Conservation (phyloP, 495 filamentous ascomycete species). For the Hapsidospora chrysogenum region DNA sequence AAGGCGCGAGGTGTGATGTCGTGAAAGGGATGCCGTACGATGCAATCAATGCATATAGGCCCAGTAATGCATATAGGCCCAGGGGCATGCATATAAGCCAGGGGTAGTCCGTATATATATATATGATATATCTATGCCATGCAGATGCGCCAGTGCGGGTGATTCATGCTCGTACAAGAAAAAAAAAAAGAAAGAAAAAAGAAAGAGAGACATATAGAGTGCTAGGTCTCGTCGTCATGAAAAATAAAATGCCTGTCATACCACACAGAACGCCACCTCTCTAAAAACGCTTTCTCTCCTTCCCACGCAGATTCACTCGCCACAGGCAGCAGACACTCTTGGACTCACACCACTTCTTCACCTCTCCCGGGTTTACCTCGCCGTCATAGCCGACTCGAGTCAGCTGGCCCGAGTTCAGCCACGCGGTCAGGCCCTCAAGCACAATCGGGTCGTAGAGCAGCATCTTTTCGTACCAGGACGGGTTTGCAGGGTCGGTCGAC, state of each 20-base stretch:
- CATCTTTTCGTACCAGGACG: constrained; percentile 80
- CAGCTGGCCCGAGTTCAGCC: constrained; percentile 64
- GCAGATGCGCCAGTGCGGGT: no score
- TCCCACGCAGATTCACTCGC: constrained; percentile 26
- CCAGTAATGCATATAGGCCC: no score
- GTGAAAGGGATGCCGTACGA: no score
- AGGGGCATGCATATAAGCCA: no score
- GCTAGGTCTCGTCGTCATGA: no score
- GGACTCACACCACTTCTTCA: constrained; percentile 78
- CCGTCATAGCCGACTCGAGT: constrained; percentile 42
- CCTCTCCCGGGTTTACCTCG: constrained; percentile 36
- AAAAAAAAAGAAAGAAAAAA: not conserved
- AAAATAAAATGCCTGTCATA: not conserved
- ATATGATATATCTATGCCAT: no score
- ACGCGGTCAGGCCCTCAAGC: constrained; percentile 68
- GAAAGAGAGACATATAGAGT: not conserved
- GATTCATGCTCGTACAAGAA: no score
- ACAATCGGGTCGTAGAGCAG: constrained; percentile 86
- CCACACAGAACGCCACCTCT: not conserved
- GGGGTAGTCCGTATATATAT: no score
- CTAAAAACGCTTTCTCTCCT: constrained; percentile 30
- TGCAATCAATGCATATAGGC: no score
- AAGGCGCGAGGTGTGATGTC: no score
- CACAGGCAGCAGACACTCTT: constrained; percentile 61
- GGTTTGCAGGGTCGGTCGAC: constrained; percentile 29